These are phyloP conservation scores for Agastache rugosa DNA, from an alignment of 257 asterid species.

Conservation along the genomic window DNA sequence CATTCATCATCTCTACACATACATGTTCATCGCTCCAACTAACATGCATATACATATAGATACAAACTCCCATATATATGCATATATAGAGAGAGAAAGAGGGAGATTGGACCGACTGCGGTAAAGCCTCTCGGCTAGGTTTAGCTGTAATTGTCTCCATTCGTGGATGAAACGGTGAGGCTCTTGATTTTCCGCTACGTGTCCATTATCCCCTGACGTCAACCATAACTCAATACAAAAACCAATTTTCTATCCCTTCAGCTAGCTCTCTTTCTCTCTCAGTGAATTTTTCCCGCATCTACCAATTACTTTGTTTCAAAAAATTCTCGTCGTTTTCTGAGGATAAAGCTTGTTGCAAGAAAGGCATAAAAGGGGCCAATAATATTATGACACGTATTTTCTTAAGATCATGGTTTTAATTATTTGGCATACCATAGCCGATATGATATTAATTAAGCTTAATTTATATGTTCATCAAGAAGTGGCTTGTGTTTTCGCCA, in stretches of 20 bases:
- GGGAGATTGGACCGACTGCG: conserved; percentile 51
- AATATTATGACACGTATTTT: not conserved
- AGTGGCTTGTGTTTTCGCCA: not conserved
- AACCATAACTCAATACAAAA: conserved; percentile 22
- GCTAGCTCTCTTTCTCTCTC: not conserved
- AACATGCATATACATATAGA: not conserved
- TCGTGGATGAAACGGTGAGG: conserved; percentile 63
- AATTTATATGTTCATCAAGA: not conserved
- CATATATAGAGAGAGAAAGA: conserved; percentile 1
- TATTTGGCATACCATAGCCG: not conserved
- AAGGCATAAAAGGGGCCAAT: not conserved
- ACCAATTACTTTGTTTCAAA: conserved; percentile 34
- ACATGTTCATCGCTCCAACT: not conserved
- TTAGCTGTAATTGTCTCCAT: conserved; percentile 49
- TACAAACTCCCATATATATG: no score
- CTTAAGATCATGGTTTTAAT: not conserved
- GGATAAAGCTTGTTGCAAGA: not conserved
- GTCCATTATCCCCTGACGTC: conserved; percentile 47
- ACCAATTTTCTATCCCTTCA: conserved; percentile 12
- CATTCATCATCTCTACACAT: not conserved
- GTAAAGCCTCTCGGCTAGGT: conserved; percentile 10
- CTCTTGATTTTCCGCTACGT: conserved; percentile 48
- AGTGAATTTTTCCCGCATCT: conserved; percentile 1
- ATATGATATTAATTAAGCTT: not conserved
- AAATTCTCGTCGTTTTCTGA: conserved; percentile 31